A percentile compares a stretch with the other conserved stretches of the same genome.
Conservation (phyloP, 306 rosid genomes). For the Trichosanthes cucumerina region DNA sequence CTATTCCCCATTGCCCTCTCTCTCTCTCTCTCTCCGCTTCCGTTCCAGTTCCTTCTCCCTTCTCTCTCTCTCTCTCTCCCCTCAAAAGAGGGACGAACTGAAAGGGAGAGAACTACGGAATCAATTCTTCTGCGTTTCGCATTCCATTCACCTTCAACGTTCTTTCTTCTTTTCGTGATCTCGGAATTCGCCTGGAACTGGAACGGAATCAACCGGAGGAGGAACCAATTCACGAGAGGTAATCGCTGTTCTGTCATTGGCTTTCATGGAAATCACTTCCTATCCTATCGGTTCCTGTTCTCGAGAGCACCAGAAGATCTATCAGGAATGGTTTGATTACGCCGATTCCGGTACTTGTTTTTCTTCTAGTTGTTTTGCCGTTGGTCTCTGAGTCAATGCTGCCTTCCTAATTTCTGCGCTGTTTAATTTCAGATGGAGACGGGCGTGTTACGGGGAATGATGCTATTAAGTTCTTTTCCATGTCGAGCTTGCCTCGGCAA, state of each 20-base stretch:
- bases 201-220: background rate
- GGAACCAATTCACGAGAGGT: background rate
- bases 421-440: slow-evolving; percentile 52
- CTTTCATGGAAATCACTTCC: slow-evolving; percentile 53
- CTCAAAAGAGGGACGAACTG: background rate
- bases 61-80: background rate
- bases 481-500: slow-evolving; percentile 62
- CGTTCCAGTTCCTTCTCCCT: background rate
- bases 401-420: background rate
- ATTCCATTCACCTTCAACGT: background rate
- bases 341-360: slow-evolving; percentile 63
- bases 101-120: background rate
- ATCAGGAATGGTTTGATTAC: slow-evolving; percentile 66
- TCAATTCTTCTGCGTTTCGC: background rate
- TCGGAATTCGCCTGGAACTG: background rate
- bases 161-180: background rate
- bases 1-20: background rate
- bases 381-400: background rate
- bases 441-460: slow-evolving; percentile 88
- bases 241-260: background rate
- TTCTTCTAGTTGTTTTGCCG: background rate
- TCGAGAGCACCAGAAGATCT: slow-evolving; percentile 45
- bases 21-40: background rate
- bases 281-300: slow-evolving; percentile 35
- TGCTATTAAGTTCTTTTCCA: slow-evolving; percentile 59